Conservation (phyloP, 345 rosid genomes). For the Limnanthes douglasii region DNA sequence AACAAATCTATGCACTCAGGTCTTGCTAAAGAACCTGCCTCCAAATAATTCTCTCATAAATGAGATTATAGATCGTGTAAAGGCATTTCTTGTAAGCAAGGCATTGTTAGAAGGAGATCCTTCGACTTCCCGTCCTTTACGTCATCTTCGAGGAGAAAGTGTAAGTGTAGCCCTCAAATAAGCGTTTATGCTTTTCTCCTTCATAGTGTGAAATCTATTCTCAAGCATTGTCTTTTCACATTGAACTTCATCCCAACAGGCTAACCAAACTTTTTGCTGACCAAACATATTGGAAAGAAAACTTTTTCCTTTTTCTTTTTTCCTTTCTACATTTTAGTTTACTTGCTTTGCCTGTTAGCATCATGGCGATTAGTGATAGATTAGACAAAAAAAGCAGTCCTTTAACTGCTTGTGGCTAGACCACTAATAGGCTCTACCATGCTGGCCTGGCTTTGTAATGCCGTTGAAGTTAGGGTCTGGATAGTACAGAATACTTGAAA, state of each 20-base stretch:
- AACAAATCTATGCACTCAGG: slow-evolving; percentile 27
- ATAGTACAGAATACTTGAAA: not conserved
- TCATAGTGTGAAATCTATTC: too few relatives aligned
- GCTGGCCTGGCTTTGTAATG: not conserved
- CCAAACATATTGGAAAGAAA: too few relatives aligned
- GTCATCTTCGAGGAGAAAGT: slow-evolving; percentile 57
- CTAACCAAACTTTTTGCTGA: too few relatives aligned
- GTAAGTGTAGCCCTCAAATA: slow-evolving; percentile 28
- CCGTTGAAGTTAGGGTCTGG: too few relatives aligned
- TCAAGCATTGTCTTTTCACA: too few relatives aligned
- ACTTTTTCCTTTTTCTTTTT: not conserved
- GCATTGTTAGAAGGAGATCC: slow-evolving; percentile 84
- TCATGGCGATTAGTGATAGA: too few relatives aligned
- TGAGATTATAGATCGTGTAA: slow-evolving; percentile 85
- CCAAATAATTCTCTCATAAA: slow-evolving; percentile 80
- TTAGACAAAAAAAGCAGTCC: too few relatives aligned
- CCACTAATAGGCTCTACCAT: not conserved
- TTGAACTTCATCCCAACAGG: too few relatives aligned
- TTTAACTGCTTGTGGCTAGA: too few relatives aligned
- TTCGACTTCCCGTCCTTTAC: slow-evolving; percentile 43
- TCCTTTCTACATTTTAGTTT: not conserved
- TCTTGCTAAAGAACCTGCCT: slow-evolving; percentile 73
- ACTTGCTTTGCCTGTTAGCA: too few relatives aligned
- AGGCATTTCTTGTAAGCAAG: slow-evolving; percentile 72
- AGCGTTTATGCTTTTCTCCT: too few relatives aligned